Evolutionary conservation across 441 rosid species (phyloP).

Genomic region (Pelargonium exstipulatum): DNA sequence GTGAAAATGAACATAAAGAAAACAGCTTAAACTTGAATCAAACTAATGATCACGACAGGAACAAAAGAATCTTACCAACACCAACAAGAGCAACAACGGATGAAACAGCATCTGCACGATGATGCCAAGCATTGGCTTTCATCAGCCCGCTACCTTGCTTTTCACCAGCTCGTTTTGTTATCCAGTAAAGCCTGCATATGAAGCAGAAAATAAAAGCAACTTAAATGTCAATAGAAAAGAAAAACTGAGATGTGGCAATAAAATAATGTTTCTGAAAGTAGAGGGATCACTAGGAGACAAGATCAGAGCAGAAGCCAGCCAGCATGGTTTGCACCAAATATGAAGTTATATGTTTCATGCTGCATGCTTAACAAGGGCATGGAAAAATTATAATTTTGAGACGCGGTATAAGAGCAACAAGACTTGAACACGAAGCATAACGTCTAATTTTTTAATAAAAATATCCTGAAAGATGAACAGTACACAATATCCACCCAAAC

Average conservation of each 20-base stretch:
- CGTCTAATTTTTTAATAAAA: background rate
- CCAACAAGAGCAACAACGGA: constrained; percentile 88
- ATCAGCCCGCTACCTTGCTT: constrained; percentile 82
- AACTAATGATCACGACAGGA: constrained; percentile 10
- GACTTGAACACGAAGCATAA: background rate
- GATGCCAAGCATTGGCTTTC: constrained; percentile 99
- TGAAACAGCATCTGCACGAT: constrained; percentile 90
- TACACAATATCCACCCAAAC: background rate
- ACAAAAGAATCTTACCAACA: constrained; percentile 58
- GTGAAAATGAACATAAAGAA: background rate
- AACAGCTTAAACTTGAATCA: background rate
- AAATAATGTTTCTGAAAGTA: background rate
- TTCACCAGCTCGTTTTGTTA: constrained; percentile 88
- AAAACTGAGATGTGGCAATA: background rate
- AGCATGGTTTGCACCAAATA: too few species aligned
- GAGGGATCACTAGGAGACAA: background rate
- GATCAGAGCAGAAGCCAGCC: background rate
- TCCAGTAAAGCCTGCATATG: constrained; percentile 71
- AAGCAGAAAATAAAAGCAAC: background rate
- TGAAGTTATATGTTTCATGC: background rate
- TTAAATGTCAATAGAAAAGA: background rate
- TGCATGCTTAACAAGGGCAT: background rate
- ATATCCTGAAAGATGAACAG: background rate
- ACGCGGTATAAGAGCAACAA: background rate
- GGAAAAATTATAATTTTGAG: background rate